Evolutionary conservation across 2,329 filamentous ascomycete genomes (phyloP).

Genomic region (Dactylellina haptotyla): DNA sequence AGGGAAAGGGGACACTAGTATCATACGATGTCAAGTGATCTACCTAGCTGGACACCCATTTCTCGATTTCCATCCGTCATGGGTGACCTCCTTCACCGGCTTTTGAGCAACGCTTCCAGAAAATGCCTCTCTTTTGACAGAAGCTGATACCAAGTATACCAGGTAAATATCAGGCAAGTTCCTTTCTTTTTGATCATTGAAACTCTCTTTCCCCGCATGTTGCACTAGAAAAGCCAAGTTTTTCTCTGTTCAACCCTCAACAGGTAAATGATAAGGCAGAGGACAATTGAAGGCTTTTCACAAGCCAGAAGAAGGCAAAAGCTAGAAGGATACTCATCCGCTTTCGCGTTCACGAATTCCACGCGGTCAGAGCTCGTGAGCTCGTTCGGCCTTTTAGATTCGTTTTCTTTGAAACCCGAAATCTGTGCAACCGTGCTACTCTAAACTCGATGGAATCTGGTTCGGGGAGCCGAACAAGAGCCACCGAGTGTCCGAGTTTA

Average conservation of each 20-base stretch:
- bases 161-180: too few species aligned
- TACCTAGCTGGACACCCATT: conserved; percentile 30
- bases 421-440: neutral
- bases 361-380: conserved; percentile 44
- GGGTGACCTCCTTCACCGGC: conserved; percentile 12
- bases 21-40: conserved; percentile 50
- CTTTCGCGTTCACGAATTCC: conserved; percentile 7
- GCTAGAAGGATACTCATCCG: too few species aligned
- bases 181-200: too few species aligned
- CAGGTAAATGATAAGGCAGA: neutral
- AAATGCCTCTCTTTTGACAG: conserved; percentile 16
- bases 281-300: conserved; percentile 7
- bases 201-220: conserved; percentile 3
- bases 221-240: conserved; percentile 1
- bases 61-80: conserved; percentile 29
- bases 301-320: conserved; percentile 12
- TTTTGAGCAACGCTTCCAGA: neutral
- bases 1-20: conserved; percentile 22
- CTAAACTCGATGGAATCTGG: neutral
- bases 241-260: neutral
- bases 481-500: conserved; percentile 37
- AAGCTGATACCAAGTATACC: neutral
- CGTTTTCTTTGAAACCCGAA: conserved; percentile 2
- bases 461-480: neutral
- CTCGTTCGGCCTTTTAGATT: conserved; percentile 7